phyloP scores from a whole-genome alignment of 371 early-diverging fungal species.

The Quaeritorhiza haematococci region DNA sequence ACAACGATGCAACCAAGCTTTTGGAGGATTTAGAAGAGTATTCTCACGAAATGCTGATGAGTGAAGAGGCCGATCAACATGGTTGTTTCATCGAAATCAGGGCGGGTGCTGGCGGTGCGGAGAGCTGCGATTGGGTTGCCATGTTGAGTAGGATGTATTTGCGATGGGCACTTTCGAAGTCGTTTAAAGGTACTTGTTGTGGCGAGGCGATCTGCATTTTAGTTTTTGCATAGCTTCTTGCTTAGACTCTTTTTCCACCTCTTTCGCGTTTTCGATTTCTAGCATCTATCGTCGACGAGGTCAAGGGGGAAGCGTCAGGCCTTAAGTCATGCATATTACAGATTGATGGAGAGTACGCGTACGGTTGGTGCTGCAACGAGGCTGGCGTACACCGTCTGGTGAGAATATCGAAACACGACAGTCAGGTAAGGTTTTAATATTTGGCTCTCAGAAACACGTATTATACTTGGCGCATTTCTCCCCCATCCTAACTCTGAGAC shows the following conservation, averaged over 20 bases:
- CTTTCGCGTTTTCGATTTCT: neutral
- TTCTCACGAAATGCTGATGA: no score
- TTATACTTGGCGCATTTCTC: neutral
- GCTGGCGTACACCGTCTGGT: conserved; percentile 49
- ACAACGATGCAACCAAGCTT: no score
- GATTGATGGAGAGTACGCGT: conserved; percentile 36
- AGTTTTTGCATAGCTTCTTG: neutral
- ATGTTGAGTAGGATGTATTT: conserved; percentile 40
- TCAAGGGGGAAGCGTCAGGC: conserved; percentile 29
- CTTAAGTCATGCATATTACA: conserved; percentile 29
- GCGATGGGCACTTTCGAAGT: conserved; percentile 26
- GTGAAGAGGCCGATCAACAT: no score
- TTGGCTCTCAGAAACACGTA: no score
- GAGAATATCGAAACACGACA: conserved; percentile 42
- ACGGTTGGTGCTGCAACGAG: conserved; percentile 47
- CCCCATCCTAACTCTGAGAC: neutral
- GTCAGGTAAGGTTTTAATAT: conserved; percentile 6
- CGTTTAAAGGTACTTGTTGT: conserved; percentile 15
- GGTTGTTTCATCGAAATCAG: conserved; percentile 45
- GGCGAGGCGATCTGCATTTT: neutral
- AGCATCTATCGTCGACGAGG: conserved; percentile 25
- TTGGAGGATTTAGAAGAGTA: no score
- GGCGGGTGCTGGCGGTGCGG: conserved; percentile 49
- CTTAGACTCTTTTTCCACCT: conserved; percentile 3
- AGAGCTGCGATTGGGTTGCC: conserved; percentile 41